Conservation (phyloP, 1,139 yeast genomes). For the Taphrina wiesneri region DNA sequence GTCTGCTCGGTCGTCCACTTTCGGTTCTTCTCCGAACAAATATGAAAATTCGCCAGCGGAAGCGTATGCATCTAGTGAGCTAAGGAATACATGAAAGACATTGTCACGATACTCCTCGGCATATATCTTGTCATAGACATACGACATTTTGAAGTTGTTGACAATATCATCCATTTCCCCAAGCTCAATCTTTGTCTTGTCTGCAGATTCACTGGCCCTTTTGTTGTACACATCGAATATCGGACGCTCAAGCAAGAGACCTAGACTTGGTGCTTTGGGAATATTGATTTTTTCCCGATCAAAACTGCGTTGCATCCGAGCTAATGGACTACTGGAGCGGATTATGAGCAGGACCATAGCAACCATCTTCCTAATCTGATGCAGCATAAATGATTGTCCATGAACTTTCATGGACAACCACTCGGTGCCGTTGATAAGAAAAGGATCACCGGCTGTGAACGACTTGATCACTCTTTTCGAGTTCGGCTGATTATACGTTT, state of each 20-base stretch:
- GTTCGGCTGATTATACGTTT: conserved; percentile 80
- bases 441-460: conserved; percentile 82
- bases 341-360: conserved; percentile 88
- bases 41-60: conserved; percentile 16
- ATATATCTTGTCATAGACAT: conserved; percentile 88
- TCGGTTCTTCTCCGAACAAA: not conserved
- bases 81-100: conserved; percentile 42
- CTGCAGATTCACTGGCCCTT: conserved; percentile 22
- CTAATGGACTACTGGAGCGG: conserved; percentile 79
- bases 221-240: conserved; percentile 82
- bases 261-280: conserved; percentile 97
- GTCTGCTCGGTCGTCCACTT: not conserved
- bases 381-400: conserved; percentile 98
- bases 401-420: conserved; percentile 96
- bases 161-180: conserved; percentile 65
- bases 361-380: conserved; percentile 97
- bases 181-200: conserved; percentile 48
- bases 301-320: conserved; percentile 77
- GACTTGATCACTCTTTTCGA: conserved; percentile 79
- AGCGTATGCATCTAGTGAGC: conserved; percentile 15
- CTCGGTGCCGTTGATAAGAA: conserved; percentile 87
- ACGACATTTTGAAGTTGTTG: conserved; percentile 70
- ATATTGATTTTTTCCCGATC: conserved; percentile 73
- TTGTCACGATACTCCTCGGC: conserved; percentile 84
- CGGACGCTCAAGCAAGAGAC: conserved; percentile 84